Evolutionary conservation across 352 stramenopile species (phyloP).

Genomic region (Heterotrichella gracilis): DNA sequence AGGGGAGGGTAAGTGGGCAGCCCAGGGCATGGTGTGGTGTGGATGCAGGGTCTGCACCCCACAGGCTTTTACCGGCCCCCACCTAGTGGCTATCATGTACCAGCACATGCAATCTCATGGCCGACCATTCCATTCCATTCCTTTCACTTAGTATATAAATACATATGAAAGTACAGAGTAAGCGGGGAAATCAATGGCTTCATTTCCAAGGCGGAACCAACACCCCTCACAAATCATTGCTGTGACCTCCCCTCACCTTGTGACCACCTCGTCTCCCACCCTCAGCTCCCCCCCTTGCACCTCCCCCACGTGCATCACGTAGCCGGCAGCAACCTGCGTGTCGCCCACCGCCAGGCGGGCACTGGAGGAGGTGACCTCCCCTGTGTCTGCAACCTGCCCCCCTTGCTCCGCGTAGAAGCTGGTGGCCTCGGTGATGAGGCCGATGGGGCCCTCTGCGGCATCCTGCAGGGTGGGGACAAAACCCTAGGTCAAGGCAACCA

Average conservation of each 20-base stretch:
- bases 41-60: too few species aligned
- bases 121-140: too few species aligned
- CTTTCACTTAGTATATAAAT: too few species aligned
- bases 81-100: too few species aligned
- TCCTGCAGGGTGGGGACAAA: conserved; percentile 25
- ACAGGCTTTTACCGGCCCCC: too few species aligned
- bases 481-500: conserved; percentile 12
- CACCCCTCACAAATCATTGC: too few species aligned
- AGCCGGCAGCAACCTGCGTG: conserved; percentile 69
- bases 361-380: conserved; percentile 26
- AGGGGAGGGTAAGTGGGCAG: conserved; percentile 10
- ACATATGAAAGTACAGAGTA: too few species aligned
- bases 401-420: conserved; percentile 87
- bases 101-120: too few species aligned
- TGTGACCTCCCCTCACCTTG: neutral
- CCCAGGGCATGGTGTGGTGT: too few species aligned
- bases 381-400: conserved; percentile 71
- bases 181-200: too few species aligned
- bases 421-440: conserved; percentile 76
- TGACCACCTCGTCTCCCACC: conserved; percentile 14
- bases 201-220: too few species aligned
- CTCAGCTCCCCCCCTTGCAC: conserved; percentile 32
- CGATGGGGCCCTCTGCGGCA: conserved; percentile 28
- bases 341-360: conserved; percentile 34
- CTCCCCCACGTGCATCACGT: conserved; percentile 62